These are phyloP conservation scores for Fusarium begoniae DNA, from an alignment of 2,329 filamentous ascomycete species.

Conservation along the genomic window DNA sequence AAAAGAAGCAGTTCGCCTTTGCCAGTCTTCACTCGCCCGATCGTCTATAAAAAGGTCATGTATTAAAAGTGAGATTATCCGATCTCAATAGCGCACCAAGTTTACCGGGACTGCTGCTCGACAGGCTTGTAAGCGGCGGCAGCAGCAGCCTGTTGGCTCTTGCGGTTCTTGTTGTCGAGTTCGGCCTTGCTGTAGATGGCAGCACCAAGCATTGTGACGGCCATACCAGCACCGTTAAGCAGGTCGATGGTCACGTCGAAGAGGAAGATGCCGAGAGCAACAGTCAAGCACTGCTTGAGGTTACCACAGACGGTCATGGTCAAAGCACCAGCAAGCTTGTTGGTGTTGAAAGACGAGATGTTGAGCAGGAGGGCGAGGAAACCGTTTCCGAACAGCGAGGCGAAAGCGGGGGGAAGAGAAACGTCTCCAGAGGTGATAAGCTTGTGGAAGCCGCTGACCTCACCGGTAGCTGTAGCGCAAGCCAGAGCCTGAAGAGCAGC, in stretches of 20 bases:
- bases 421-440: conserved; percentile 49
- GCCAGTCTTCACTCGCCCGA: conserved; percentile 21
- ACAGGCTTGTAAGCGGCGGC: conserved; percentile 47
- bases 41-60: conserved; percentile 42
- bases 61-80: conserved; percentile 37
- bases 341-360: conserved; percentile 65
- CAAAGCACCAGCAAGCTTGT: conserved; percentile 65
- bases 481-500: conserved; percentile 64
- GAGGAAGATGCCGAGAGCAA: conserved; percentile 62
- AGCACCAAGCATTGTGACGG: conserved; percentile 63
- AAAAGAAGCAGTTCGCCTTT: conserved; percentile 28
- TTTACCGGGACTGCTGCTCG: conserved; percentile 44
- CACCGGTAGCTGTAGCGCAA: conserved; percentile 62
- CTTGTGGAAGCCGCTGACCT: conserved; percentile 55
- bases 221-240: conserved; percentile 66
- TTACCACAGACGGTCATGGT: conserved; percentile 70
- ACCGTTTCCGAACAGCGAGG: conserved; percentile 61
- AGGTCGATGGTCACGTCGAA: conserved; percentile 61
- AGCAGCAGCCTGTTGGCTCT: conserved; percentile 45
- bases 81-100: conserved; percentile 9
- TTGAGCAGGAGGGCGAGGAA: conserved; percentile 65
- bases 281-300: conserved; percentile 66
- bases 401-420: conserved; percentile 49
- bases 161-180: conserved; percentile 56
- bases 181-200: conserved; percentile 68